Evolutionary conservation across 768 basidiomycete species (phyloP), one percentile per base, ranked within the genome.

Genomic region (Gyrodon lividus): DNA sequence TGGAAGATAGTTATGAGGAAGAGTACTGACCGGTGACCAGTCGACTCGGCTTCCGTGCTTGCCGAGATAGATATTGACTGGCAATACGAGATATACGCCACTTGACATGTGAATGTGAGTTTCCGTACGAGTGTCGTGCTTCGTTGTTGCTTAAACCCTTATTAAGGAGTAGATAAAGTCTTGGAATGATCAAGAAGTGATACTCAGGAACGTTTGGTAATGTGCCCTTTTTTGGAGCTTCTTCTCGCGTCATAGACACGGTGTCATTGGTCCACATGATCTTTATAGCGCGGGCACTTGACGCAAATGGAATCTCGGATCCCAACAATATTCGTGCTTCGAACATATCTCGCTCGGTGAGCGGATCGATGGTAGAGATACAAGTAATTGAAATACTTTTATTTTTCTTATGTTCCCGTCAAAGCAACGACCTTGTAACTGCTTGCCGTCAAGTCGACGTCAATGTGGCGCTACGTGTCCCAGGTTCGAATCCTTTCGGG

Each of bases 401-500:
- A 4, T 9, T 23, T 19, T 10, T 6, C 30, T 12, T 28, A 10
- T 14, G 10, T 30, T 23, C 37, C 40, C 8, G 7, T 26, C 24
- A 26, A 26, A 7, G 24, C 24, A 26, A 4, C 24, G 4, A 26
- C 24, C 7, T 26, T 37, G n/a, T 37, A 37, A 37, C 35, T 7
- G 35, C 35, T 37, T 37, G 6, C 26, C 50, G 35, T 17, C 38
- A 38, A 48, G 22, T 33, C 14, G 38, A 20, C 12, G 2, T 26
- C 34, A 12, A 8, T 28, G 44, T 38, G 26, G 34, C 46, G 12
- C 37, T 16, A 23, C 20, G 20, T 28, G 19, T 24, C 8, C 47
- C 44, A 20, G 77, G 72, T 49, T 70, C 64, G 47, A 89, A 90
- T 3, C 80, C 84, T 61, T 79, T 86, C 2, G 88, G 87, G 63